Base-by-base conservation (phyloP, 1,284 basidiomycete genomes). In the Leccinum proliferum region DNA sequence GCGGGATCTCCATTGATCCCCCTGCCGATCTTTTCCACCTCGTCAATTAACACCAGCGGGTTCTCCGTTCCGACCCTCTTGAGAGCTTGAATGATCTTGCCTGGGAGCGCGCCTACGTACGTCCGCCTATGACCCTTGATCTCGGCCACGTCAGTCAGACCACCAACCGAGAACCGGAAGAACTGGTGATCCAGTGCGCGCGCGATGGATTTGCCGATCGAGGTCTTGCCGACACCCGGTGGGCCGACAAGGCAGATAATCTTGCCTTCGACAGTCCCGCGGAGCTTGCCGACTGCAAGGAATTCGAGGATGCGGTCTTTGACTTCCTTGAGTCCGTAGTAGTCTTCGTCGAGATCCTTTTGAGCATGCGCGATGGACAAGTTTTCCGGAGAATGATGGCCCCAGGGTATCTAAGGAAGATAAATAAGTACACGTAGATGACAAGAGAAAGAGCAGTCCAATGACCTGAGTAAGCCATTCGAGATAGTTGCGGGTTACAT, bases 301-400 rank as follows among this genome's bases (percentile, higher is more conserved):
- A 99, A 99, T 76, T 99, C 96, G 57, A 99, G 85, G 65, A 99
- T 98, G 41, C 96, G 91, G 66, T 96, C 92, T 77, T 99, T 99
- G 74, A 98, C 89, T 72, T 98, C 95, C 69, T 91, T 90, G 56
- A 99, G 81, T 14, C 96, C 96, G 70, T 98, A 98, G 75, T 99
- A 96, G 73, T 98, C 96, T 72, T 95, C 94, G 70, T 98, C 93
- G 21, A 98, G 84, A 1, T 98, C 94, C 61, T 79, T 82, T 67
- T 86, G 85, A 0, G 96, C 96, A 69, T 95, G 90, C 2, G 83
- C 72, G 67, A 99, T 93, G 56, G 92, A 92, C 72, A 92, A 98
- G 78, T 97, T 98, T 75, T 99, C 97, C 1, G 87, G 83, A 6
- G 96, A 94, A 76, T 98, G 94, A 41, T 92, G 88, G 37, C 97